phyloP scores from a whole-genome alignment of 352 stramenopile genomes.

The Pythium scleroteichum region DNA sequence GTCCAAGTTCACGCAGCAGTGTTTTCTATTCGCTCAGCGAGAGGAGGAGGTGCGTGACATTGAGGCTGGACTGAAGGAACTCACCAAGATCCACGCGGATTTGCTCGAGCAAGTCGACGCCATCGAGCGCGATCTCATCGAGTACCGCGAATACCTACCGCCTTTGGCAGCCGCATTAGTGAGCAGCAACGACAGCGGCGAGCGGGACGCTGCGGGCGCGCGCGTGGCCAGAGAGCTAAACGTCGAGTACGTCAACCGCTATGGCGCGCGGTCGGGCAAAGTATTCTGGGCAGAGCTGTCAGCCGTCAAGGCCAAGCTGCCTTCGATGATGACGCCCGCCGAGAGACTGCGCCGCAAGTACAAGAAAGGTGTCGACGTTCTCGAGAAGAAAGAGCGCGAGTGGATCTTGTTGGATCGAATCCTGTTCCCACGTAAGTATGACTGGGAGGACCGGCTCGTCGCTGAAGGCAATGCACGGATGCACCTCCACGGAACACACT shows the following conservation, averaged over 20 bases:
- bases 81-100: slow-evolving; percentile 67
- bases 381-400: slow-evolving; percentile 77
- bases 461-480: slow-evolving; percentile 29
- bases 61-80: slow-evolving; percentile 56
- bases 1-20: slow-evolving; percentile 55
- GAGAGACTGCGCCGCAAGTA: slow-evolving; percentile 78
- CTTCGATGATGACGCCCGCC: slow-evolving; percentile 76
- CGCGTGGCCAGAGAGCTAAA: slow-evolving; percentile 59
- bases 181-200: slow-evolving; percentile 22
- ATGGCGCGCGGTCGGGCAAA: slow-evolving; percentile 49
- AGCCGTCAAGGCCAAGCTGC: slow-evolving; percentile 71
- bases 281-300: slow-evolving; percentile 73
- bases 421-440: slow-evolving; percentile 57
- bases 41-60: slow-evolving; percentile 76
- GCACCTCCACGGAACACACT: slow-evolving; percentile 45
- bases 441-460: slow-evolving; percentile 57
- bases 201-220: slow-evolving; percentile 49
- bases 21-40: slow-evolving; percentile 69
- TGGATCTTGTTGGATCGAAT: slow-evolving; percentile 80
- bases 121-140: slow-evolving; percentile 57
- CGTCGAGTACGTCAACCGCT: slow-evolving; percentile 54
- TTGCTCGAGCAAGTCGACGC: slow-evolving; percentile 56
- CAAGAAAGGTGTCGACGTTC: slow-evolving; percentile 58
- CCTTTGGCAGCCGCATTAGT: slow-evolving; percentile 49
- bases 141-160: slow-evolving; percentile 55